Evolutionary conservation across 106 monocot species (phyloP).

Genomic region (Platanthera guangdongensis): DNA sequence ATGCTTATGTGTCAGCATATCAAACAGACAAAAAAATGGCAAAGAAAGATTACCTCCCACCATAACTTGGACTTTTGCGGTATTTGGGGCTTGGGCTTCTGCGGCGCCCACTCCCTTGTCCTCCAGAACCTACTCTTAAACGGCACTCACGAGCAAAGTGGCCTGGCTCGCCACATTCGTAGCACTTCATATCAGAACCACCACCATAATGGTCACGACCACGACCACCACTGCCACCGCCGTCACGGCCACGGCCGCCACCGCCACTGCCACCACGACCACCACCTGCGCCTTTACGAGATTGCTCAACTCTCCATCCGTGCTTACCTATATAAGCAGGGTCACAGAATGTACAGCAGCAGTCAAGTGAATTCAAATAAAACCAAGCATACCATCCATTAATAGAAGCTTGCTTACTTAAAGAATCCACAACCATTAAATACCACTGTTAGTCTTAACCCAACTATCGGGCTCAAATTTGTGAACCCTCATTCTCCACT

Average conservation of each 20-base stretch:
- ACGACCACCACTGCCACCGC: slow-evolving; percentile 17
- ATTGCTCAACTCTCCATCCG: slow-evolving; percentile 90
- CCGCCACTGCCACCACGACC: slow-evolving; percentile 35
- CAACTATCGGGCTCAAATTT: background rate
- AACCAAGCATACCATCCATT: background rate
- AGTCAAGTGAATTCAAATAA: background rate
- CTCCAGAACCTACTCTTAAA: slow-evolving; percentile 56
- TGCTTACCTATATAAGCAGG: slow-evolving; percentile 39
- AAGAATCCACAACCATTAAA: background rate
- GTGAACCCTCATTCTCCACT: background rate
- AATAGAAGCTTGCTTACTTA: background rate
- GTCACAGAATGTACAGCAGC: background rate
- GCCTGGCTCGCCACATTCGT: slow-evolving; percentile 85
- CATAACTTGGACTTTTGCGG: slow-evolving; percentile 72
- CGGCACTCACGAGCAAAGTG: slow-evolving; percentile 97
- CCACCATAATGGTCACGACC: slow-evolving; percentile 23
- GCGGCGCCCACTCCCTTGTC: slow-evolving; percentile 59
- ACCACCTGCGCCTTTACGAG: slow-evolving; percentile 44
- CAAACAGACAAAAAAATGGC: background rate
- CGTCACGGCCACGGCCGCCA: slow-evolving; percentile 9
- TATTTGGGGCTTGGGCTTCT: slow-evolving; percentile 51
- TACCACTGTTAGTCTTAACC: background rate
- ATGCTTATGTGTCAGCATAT: background rate
- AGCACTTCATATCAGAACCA: slow-evolving; percentile 72
- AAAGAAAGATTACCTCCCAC: slow-evolving; percentile 36